phyloP scores from a whole-genome alignment of 1,284 basidiomycete species.

The Spongiforma sp. region DNA sequence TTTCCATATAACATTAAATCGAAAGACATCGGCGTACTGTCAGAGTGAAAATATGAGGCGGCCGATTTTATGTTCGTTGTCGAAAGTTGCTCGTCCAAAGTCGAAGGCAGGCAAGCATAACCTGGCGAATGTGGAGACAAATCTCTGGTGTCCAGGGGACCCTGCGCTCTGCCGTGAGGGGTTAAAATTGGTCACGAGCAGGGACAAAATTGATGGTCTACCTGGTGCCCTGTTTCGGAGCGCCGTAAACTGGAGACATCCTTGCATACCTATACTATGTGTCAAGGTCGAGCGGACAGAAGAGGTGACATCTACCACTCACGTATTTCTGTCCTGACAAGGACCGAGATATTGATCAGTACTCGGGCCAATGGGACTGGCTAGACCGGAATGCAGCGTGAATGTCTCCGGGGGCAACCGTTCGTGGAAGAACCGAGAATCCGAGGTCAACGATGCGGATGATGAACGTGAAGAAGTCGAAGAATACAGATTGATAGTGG shows the following conservation, averaged over 20 bases:
- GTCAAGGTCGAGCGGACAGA: background rate
- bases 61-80: background rate
- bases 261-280: background rate
- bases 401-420: background rate
- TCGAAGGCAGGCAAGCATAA: background rate
- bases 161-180: background rate
- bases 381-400: background rate
- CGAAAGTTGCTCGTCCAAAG: background rate
- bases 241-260: too few relatives aligned
- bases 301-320: background rate
- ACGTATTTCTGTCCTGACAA: background rate
- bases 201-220: background rate
- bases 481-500: background rate
- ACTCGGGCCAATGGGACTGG: background rate
- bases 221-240: background rate
- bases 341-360: background rate
- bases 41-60: background rate
- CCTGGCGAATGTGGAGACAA: background rate
- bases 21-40: conserved; percentile 1
- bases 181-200: background rate
- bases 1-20: background rate
- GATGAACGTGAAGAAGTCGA: background rate
- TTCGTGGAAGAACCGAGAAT: background rate
- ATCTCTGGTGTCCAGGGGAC: background rate
- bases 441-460: background rate